Evolutionary conservation across 345 rosid species (phyloP).

Genomic region (Melastoma malabathricum): DNA sequence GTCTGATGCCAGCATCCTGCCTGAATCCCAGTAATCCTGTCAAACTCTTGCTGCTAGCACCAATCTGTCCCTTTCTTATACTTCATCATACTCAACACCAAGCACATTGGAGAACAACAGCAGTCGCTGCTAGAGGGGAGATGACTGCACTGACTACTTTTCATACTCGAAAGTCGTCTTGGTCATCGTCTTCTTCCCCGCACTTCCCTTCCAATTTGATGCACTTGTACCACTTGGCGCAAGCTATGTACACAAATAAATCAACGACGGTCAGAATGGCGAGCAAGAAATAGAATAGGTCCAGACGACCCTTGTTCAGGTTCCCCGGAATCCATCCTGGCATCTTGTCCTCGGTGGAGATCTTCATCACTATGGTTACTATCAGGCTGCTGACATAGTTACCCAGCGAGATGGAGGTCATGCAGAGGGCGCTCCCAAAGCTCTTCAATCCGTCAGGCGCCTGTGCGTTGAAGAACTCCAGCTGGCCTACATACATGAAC

Average conservation of each 20-base stretch:
- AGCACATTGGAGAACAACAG: too few relatives aligned
- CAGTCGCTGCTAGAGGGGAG: too few relatives aligned
- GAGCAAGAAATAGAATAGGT: constrained; percentile 82
- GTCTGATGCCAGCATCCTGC: too few relatives aligned
- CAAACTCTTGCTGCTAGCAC: not conserved
- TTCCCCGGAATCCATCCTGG: constrained; percentile 98
- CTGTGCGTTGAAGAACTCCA: constrained; percentile 94
- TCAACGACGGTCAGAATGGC: constrained; percentile 62
- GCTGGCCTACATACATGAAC: constrained; percentile 94
- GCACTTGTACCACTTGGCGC: constrained; percentile 82
- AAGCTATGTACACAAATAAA: constrained; percentile 44
- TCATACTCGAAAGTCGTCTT: constrained; percentile 19
- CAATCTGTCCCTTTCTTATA: constrained; percentile 16
- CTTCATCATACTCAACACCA: too few relatives aligned
- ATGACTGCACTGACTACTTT: too few relatives aligned
- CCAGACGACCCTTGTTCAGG: constrained; percentile 91
- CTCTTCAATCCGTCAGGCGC: constrained; percentile 93
- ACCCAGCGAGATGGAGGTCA: constrained; percentile 93
- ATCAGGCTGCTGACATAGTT: constrained; percentile 97
- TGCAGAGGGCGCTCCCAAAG: constrained; percentile 89
- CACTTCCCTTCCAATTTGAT: constrained; percentile 56
- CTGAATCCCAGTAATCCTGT: too few relatives aligned
- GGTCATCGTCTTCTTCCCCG: constrained; percentile 21
- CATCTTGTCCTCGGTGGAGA: constrained; percentile 75
- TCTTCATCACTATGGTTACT: constrained; percentile 85